Base-by-base conservation (phyloP, 345 rosid species). In the Euphorbia peplus region DNA sequence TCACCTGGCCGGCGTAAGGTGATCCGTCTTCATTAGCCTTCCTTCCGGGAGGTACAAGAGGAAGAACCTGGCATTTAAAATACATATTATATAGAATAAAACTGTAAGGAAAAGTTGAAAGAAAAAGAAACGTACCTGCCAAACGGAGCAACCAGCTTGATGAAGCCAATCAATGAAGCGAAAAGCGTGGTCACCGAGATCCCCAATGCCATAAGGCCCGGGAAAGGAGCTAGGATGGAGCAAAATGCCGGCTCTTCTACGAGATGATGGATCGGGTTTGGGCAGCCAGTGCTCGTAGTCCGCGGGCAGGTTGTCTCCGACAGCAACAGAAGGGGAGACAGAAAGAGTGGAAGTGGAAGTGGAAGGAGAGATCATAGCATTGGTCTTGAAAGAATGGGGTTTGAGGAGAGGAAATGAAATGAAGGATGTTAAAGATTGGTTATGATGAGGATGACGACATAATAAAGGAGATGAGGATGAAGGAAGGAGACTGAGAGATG, bases 1-100 rank as follows among this genome's bases (percentile, higher is more conserved):
- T 28, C 60, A 93, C 98, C 98, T 89, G 87, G 35, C 98, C 97
- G 25, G 97, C 82, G 81, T 93, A 93, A 1, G 98, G 97, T 53
- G 95, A 93, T 50, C 98, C 96, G 54, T 72, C 87, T 60, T 79
- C 88, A 55, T 85, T 72, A 24, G 75, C 82, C 65, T 80, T 80
- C 70, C 86, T 83, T 41, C 80, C 95, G 8, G 97, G 95, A 28
- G 98, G 97, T 78, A 91, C 98, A 25, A 93, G 95, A 71, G 98
- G 98, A 71, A 93, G 92, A 67, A 93, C 98, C 98, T 93, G 82
- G 82, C 76, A 58, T 44, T 59, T 5, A 24, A 28, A 58, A 58
- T 3, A 28, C 11, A 58, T n/a, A n/a, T n/a, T n/a, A 25, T 28
- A 57, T 4, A 28, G 25, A 9, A n/a, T n/a, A n/a, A 1, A 50